Base-by-base conservation (phyloP, 441 rosid species). In the Bruguiera hainesii region DNA sequence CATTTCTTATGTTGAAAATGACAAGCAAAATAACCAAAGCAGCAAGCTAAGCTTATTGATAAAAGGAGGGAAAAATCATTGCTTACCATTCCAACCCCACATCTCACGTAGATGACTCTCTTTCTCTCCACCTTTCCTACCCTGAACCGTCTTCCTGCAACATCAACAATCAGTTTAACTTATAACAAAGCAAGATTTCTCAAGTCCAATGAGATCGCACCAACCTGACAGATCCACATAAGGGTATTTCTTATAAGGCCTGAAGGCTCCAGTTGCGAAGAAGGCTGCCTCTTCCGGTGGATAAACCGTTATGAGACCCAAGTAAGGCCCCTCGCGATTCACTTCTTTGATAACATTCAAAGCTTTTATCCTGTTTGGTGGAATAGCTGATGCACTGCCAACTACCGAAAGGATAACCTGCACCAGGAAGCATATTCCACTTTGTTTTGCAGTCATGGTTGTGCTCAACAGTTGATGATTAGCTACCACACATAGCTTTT, bases 71-170 rank as follows among this genome's bases (percentile, higher is more conserved):
- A 15, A 28, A 35, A 6, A 7, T 46, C 8, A 19, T 2, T 6
- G 29, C 25, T 26, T 42, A 80, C 84, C 85, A 85, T 35, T 74
- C 85, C 84, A 65, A 49, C 5, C 25, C 89, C 85, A 65, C 87
- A 83, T 73, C 80, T 69, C 23, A 79, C 84, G 60, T 71, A 78
- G 69, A 83, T 67, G 25, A 69, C 85, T 46, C 75, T 78, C 81
- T 71, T 76, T 10, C 69, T 80, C 1, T 77, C 65, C 33, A 79
- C 59, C n/a, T 30, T 76, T 31, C 85, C 84, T 0, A 81, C 53
- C 29, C 71, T 64, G 57, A 76, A 82, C 61, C 83, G 72, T 64
- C 83, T 65, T 8, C 84, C 86, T 81, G 73, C 57, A 69, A 51
- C 26, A 20, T 8, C 19, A 50, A 9, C 19, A 19, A 2, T 18